phyloP scores from a whole-genome alignment of 305 asterid genomes.

The Salvia sclarea region DNA sequence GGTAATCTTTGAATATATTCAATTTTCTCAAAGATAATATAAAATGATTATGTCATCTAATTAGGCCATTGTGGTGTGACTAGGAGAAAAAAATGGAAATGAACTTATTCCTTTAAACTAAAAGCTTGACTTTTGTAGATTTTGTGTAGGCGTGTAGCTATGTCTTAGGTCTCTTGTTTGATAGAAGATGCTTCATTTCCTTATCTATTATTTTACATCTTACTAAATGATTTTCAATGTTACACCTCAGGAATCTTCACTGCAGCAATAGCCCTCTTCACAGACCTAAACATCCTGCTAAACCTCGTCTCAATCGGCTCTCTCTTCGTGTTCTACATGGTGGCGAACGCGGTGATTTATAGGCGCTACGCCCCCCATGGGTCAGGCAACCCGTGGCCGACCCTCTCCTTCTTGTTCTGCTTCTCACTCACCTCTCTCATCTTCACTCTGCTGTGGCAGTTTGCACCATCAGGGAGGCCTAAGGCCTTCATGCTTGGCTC shows the following conservation, averaged over 20 bases:
- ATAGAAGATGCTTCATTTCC: neutral
- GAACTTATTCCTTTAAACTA: neutral
- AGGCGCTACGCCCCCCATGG: slow-evolving; percentile 65
- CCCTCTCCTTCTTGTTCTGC: slow-evolving; percentile 63
- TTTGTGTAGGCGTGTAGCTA: too few relatives aligned
- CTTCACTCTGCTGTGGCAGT: slow-evolving; percentile 74
- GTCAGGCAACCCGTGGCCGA: slow-evolving; percentile 80
- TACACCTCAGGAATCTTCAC: slow-evolving; percentile 67
- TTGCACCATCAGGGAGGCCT: slow-evolving; percentile 70
- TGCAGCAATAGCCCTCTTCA: slow-evolving; percentile 79
- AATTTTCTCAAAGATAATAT: neutral
- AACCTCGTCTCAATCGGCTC: slow-evolving; percentile 87
- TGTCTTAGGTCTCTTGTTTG: too few relatives aligned
- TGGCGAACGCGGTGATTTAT: slow-evolving; percentile 87
- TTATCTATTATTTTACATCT: neutral
- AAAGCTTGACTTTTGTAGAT: neutral
- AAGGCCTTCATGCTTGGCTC: slow-evolving; percentile 72
- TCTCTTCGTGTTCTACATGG: slow-evolving; percentile 93
- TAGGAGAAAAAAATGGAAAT: neutral
- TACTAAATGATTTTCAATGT: neutral
- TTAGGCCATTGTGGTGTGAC: slow-evolving; percentile 2
- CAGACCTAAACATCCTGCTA: slow-evolving; percentile 71
- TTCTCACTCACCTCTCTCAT: slow-evolving; percentile 62
- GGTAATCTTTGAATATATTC: slow-evolving; percentile 3
- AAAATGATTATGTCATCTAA: neutral